Evolutionary conservation across 2,329 filamentous ascomycete genomes (phyloP).

Genomic region (Ophioceras dolichostomum): DNA sequence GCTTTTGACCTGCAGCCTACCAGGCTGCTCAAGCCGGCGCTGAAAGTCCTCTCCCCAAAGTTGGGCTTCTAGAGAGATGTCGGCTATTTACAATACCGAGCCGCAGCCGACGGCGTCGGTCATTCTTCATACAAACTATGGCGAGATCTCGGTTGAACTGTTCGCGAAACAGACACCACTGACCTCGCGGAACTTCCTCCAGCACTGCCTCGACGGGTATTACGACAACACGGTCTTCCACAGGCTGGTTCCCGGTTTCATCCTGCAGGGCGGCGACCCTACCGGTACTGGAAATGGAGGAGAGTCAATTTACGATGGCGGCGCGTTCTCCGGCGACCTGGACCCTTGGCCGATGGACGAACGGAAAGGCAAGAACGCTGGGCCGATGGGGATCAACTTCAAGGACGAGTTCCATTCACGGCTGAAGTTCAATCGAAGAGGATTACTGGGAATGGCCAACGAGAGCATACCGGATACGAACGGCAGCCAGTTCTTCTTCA

Average conservation of each 20-base stretch:
- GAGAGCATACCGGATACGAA: slow-evolving; percentile 67
- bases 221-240: slow-evolving; percentile 93
- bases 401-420: slow-evolving; percentile 86
- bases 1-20: no score
- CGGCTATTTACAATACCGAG: slow-evolving; percentile 84
- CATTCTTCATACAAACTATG: slow-evolving; percentile 78
- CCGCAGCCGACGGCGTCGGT: slow-evolving; percentile 89
- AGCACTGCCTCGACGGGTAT: slow-evolving; percentile 89
- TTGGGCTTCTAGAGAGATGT: slow-evolving; percentile 54
- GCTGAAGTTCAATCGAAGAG: slow-evolving; percentile 84
- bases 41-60: no score
- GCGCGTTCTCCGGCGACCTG: slow-evolving; percentile 57
- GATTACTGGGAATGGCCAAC: slow-evolving; percentile 93
- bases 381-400: slow-evolving; percentile 46
- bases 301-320: slow-evolving; percentile 83
- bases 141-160: slow-evolving; percentile 82
- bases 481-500: slow-evolving; percentile 96
- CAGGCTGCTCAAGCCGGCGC: no score
- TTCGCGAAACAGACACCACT: slow-evolving; percentile 92
- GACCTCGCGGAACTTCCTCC: slow-evolving; percentile 88
- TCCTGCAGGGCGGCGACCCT: slow-evolving; percentile 89
- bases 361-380: slow-evolving; percentile 48
- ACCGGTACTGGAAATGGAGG: slow-evolving; percentile 87
- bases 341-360: slow-evolving; percentile 63
- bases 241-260: slow-evolving; percentile 80